Evolutionary conservation across 441 rosid genomes (phyloP), one percentile per base, ranked within the genome.

Genomic region (Isatis lusitanica): DNA sequence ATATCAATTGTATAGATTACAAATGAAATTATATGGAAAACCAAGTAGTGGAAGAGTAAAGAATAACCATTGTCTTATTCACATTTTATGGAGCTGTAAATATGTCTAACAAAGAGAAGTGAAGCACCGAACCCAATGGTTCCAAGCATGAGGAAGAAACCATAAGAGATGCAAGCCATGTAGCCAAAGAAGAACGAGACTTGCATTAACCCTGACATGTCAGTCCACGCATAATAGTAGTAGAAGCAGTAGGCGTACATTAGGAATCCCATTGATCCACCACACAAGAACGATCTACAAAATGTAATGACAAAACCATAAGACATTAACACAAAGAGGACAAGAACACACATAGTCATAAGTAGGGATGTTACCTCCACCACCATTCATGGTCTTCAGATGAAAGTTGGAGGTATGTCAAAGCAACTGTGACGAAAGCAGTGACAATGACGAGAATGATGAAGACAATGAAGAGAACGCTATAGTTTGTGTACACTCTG

Each of bases 141-240:
- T 15, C 76, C 70, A 16, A 72, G 58, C 77, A 64, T 64, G 48
- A 64, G 63, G 65, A 64, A 73, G 65, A 73, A 73, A 33, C 77
- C 70, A 1, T 73, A 73, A 30, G 64, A 73, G n/a, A 73, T 73
- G 64, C 76, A 73, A 55, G 65, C 70, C 77, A 73, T 56, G 65
- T 73, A 73, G 4, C 77, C 77, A 16, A 73, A 73, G 33, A 73
- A 73, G 71, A 65, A 73, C 3, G 77, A 73, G 18, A 63, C 44
- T 63, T 73, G 77, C 77, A 73, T 73, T 21, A 73, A 73, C 7
- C 77, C 77, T 3, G 77, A 64, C 71, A 73, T 73, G 40, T 73
- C 71, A 1, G 59, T 55, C 16, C 77, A 48, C 6, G 65, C 77
- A 47, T 73, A 73, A 56, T 73, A 73, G 56, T 73, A 73, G 31